Percentiles rank a stretch among this genome's conserved stretches.
phyloP scores from a whole-genome alignment of 495 filamentous ascomycete genomes.

The Neurospora sp. region DNA sequence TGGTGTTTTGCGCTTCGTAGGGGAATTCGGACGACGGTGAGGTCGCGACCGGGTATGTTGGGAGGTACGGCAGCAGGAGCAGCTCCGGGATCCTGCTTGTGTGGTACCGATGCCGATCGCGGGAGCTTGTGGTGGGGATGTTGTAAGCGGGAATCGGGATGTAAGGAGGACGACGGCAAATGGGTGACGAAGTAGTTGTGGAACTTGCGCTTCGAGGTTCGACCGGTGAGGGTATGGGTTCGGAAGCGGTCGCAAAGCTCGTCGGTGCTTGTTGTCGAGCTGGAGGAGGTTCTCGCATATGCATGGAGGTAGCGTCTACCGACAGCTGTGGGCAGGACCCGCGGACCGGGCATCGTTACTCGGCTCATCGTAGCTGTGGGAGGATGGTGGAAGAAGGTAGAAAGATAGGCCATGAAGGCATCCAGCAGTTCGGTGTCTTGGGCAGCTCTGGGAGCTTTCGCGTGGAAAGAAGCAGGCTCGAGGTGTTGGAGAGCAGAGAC shows the following conservation, averaged over 20 bases:
- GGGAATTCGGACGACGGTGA: slow-evolving; percentile 97
- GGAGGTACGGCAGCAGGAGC: slow-evolving; percentile 47
- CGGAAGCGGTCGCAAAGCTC: slow-evolving; percentile 1
- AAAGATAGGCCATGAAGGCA: slow-evolving; percentile 36
- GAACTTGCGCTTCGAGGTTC: slow-evolving; percentile 48
- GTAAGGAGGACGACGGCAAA: slow-evolving; percentile 83
- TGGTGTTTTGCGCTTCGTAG: slow-evolving; percentile 91
- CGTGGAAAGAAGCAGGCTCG: neutral
- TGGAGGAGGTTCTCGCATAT: slow-evolving; percentile 4
- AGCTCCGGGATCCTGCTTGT: slow-evolving; percentile 44
- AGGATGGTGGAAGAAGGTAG: slow-evolving; percentile 34
- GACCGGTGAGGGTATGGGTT: neutral
- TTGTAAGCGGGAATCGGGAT: slow-evolving; percentile 65
- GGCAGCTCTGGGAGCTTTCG: neutral
- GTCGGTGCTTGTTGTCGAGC: slow-evolving; percentile 1
- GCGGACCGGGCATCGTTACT: slow-evolving; percentile 6
- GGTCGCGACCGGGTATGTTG: slow-evolving; percentile 56
- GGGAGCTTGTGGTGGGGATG: slow-evolving; percentile 72
- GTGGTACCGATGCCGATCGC: slow-evolving; percentile 71
- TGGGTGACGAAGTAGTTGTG: slow-evolving; percentile 97
- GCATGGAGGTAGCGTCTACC: slow-evolving; percentile 10
- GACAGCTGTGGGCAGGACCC: slow-evolving; percentile 6
- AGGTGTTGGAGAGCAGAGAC: neutral
- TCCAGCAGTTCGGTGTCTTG: slow-evolving; percentile 18
- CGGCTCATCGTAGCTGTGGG: neutral